Base-by-base conservation (phyloP, 106 monocot species). In the Agapanthus africanus region DNA sequence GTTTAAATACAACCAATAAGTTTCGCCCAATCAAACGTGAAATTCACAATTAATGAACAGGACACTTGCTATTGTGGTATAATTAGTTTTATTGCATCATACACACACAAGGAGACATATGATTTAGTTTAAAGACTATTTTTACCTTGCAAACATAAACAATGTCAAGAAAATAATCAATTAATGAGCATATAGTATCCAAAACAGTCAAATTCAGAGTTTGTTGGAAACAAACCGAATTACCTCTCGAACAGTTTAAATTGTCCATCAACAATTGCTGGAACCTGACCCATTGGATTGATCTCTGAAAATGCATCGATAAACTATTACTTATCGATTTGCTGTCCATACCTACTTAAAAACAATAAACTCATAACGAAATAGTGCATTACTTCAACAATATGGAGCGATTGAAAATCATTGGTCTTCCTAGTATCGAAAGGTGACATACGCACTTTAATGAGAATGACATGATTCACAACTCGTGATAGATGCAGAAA, bases 221-320 rank as follows among this genome's bases (percentile, higher is more conserved):
- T 2, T 5, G 11, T 32, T 15, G 16, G 32, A 36, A 21, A 57
- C 4, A 61, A 14, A 30, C 15, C 9, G 10, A 54, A 22, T 15
- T 81, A 99, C 99, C 99, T 93, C 70, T 99, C 99, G 51, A 80
- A 92, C 49, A 99, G 72, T 39, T 71, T 99, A 71, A 87, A 82
- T 59, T 76, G 65, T 79, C 90, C 99, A 85, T 99, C 84, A 73
- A 74, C 81, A 61, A 99, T 90, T 68, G 90, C 85, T 15, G 99
- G 99, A 66, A 99, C 90, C 77, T 81, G 75, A 39, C 74, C 66
- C 99, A 99, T 73, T 23, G 99, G 99, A 65, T 99, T 99, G 76
- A 99, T 87, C 73, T 87, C 99, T 99, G 87, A 40, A 72, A 47
- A 66, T 52, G 9, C 4, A 40, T 3, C 13, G 40, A 4, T 2